Conservation (phyloP, 495 filamentous ascomycete genomes). For the Podospora anserina region DNA sequence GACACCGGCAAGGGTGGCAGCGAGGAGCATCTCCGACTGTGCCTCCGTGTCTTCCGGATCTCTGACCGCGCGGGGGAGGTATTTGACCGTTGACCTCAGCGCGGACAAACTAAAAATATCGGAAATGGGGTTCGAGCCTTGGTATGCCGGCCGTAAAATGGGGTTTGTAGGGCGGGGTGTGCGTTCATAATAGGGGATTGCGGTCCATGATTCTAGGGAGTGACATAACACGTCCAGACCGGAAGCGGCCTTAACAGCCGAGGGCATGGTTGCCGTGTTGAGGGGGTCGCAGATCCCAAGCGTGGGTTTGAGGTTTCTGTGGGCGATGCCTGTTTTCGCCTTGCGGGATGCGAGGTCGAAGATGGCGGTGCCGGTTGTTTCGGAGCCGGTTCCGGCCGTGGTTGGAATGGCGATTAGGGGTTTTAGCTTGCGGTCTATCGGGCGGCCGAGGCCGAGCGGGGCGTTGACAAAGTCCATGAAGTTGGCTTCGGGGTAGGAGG, state of each 20-base stretch:
- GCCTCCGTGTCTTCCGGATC: conserved; percentile 91
- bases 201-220: conserved; percentile 90
- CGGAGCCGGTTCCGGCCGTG: conserved; percentile 89
- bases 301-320: conserved; percentile 90
- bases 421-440: conserved; percentile 71
- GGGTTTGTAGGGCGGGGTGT: conserved; percentile 83
- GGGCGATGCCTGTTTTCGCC: conserved; percentile 93
- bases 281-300: conserved; percentile 94
- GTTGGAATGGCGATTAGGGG: conserved; percentile 93
- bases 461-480: conserved; percentile 98
- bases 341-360: conserved; percentile 87
- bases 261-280: conserved; percentile 92
- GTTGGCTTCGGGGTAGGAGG: conserved; percentile 77
- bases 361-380: conserved; percentile 96
- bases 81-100: conserved; percentile 76
- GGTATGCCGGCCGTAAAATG: conserved; percentile 87
- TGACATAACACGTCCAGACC: conserved; percentile 95
- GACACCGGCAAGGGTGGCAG: conserved; percentile 88
- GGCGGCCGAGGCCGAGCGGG: conserved; percentile 81
- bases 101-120: conserved; percentile 92
- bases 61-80: conserved; percentile 77
- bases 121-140: conserved; percentile 94
- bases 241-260: conserved; percentile 81
- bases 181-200: conserved; percentile 87
- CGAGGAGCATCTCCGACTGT: conserved; percentile 90